Evolutionary conservation across 1,284 basidiomycete genomes (phyloP).

Genomic region (Psilocybe mexicana): DNA sequence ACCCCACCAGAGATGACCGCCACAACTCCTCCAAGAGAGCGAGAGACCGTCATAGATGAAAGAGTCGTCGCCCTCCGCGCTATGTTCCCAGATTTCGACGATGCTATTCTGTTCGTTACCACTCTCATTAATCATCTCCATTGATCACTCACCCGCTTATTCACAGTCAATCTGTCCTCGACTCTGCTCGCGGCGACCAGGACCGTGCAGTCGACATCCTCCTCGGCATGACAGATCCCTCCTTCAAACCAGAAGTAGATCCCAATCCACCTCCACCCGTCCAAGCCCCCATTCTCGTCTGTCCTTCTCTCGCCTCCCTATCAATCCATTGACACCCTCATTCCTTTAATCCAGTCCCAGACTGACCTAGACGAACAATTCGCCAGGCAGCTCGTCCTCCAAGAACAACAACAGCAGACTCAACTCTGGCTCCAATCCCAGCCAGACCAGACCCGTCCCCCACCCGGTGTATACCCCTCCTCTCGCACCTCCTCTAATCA

Average conservation of each 20-base stretch:
- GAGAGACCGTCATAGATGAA: slow-evolving; percentile 38
- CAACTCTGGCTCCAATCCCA: slow-evolving; percentile 16
- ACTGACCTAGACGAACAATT: slow-evolving; percentile 75
- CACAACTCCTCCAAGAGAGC: background rate
- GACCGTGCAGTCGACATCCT: slow-evolving; percentile 72
- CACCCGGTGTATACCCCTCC: slow-evolving; percentile 14
- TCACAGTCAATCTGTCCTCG: slow-evolving; percentile 60
- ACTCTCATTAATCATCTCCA: background rate
- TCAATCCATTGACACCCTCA: background rate
- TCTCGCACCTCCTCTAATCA: slow-evolving; percentile 2
- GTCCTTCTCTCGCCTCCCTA: background rate
- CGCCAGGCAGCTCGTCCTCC: slow-evolving; percentile 65
- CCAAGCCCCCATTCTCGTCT: slow-evolving; percentile 22
- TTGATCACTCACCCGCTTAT: slow-evolving; percentile 5
- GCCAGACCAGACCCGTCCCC: background rate
- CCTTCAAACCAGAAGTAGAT: slow-evolving; percentile 46
- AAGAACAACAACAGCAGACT: slow-evolving; percentile 54
- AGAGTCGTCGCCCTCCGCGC: slow-evolving; percentile 56
- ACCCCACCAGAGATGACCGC: background rate
- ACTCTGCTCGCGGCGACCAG: slow-evolving; percentile 64
- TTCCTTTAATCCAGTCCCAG: slow-evolving; percentile 43
- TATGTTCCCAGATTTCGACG: slow-evolving; percentile 83
- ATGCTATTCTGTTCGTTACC: slow-evolving; percentile 56
- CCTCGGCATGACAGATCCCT: slow-evolving; percentile 80
- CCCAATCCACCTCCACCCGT: slow-evolving; percentile 9